Evolutionary conservation across 352 stramenopile genomes (phyloP).

Genomic region (Phytopythium cucurbitacearum): DNA sequence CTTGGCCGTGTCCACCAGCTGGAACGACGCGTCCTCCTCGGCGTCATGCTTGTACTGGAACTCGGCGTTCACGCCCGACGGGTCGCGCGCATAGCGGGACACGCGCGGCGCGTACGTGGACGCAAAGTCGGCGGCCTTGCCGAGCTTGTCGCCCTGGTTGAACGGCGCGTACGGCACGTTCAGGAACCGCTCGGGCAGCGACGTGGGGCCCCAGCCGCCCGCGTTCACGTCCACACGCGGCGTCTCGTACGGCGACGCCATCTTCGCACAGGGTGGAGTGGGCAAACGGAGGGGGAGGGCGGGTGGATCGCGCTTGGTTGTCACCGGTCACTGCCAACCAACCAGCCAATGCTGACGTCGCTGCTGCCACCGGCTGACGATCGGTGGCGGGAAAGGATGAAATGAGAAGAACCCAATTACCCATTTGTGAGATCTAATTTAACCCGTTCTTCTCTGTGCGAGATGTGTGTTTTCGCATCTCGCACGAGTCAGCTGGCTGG

Average conservation of each 20-base stretch:
- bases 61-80: constrained; percentile 87
- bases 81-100: constrained; percentile 53
- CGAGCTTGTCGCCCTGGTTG: constrained; percentile 93
- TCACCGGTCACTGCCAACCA: too few species aligned
- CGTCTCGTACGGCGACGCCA: constrained; percentile 65
- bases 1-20: constrained; percentile 94
- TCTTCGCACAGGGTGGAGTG: constrained; percentile 6
- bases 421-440: too few species aligned
- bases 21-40: constrained; percentile 90
- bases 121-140: constrained; percentile 92
- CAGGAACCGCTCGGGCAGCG: constrained; percentile 87
- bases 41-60: constrained; percentile 94
- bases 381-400: too few species aligned
- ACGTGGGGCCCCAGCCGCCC: constrained; percentile 80
- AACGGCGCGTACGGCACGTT: constrained; percentile 95
- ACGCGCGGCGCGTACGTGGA: constrained; percentile 66
- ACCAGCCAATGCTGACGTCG: too few species aligned
- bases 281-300: background rate
- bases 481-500: too few species aligned
- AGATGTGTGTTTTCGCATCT: too few species aligned
- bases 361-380: too few species aligned
- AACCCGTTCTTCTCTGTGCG: too few species aligned
- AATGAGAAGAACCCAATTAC: too few species aligned
- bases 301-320: background rate
- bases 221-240: constrained; percentile 81